A percentile compares a stretch with the other conserved stretches of the same genome.
Conservation (phyloP, 139 green algal species). For the Pedinophyceae sp. region DNA sequence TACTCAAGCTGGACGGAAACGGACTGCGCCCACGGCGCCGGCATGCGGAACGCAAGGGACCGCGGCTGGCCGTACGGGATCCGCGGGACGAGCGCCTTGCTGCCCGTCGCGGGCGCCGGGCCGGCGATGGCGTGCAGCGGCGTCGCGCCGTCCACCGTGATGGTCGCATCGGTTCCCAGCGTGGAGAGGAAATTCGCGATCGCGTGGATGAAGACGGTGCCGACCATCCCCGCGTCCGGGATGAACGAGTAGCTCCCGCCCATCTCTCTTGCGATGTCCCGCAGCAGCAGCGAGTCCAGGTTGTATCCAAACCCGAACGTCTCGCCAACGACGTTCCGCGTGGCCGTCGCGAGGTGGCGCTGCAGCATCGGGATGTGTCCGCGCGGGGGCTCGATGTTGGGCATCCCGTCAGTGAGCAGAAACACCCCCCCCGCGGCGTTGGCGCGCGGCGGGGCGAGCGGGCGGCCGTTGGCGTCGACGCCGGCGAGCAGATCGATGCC, state of each 20-base stretch:
- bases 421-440: no score
- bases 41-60: background rate
- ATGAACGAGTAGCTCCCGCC: background rate
- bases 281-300: background rate
- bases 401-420: background rate
- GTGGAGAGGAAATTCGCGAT: background rate
- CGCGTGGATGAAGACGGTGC: background rate
- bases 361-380: background rate
- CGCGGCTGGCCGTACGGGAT: background rate
- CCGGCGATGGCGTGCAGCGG: background rate
- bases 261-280: background rate
- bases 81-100: background rate
- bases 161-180: background rate
- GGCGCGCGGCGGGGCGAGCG: no score
- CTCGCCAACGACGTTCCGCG: background rate
- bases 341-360: no score
- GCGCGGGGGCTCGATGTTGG: constrained; percentile 1
- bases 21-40: background rate
- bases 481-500: background rate
- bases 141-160: background rate
- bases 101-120: background rate
- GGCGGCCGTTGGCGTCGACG: constrained; percentile 1
- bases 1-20: no score
- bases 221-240: background rate
- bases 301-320: constrained; percentile 3